phyloP scores from a whole-genome alignment of 768 basidiomycete genomes.

The Lactarius psammicola region DNA sequence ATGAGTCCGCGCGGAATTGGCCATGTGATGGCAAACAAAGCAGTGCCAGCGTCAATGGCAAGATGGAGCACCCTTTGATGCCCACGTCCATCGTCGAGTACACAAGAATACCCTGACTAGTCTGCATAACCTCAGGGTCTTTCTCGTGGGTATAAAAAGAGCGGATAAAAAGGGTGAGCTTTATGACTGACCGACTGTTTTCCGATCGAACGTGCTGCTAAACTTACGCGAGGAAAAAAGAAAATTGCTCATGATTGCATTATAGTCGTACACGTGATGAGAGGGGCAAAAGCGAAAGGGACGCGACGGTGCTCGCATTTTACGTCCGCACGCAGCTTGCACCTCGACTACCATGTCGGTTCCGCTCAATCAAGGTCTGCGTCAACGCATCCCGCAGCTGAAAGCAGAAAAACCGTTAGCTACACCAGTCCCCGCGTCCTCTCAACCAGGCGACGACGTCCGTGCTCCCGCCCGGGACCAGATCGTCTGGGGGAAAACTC shows the following conservation, averaged over 20 bases:
- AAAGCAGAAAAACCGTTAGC: background rate
- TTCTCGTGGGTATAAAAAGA: background rate
- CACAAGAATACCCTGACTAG: background rate
- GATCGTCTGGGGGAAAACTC: constrained; percentile 87
- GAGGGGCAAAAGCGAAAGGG: background rate
- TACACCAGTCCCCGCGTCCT: background rate
- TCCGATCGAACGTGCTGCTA: too few species aligned
- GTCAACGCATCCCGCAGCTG: constrained; percentile 13
- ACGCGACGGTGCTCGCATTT: background rate
- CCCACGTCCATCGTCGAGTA: background rate
- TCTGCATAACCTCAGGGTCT: background rate
- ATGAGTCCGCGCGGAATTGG: background rate
- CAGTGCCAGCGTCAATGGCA: background rate
- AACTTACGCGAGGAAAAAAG: too few species aligned
- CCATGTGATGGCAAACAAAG: background rate
- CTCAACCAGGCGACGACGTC: background rate
- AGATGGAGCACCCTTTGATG: background rate
- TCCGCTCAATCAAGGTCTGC: constrained; percentile 9
- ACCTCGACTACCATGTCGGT: constrained; percentile 20
- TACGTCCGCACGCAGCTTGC: constrained; percentile 14
- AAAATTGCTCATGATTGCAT: too few species aligned
- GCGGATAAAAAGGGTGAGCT: too few species aligned
- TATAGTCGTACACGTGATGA: constrained; percentile 22
- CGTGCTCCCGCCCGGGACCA: constrained; percentile 32
- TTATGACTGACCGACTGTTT: background rate